phyloP scores from a whole-genome alignment of 345 rosid genomes.

The Populus alba region DNA sequence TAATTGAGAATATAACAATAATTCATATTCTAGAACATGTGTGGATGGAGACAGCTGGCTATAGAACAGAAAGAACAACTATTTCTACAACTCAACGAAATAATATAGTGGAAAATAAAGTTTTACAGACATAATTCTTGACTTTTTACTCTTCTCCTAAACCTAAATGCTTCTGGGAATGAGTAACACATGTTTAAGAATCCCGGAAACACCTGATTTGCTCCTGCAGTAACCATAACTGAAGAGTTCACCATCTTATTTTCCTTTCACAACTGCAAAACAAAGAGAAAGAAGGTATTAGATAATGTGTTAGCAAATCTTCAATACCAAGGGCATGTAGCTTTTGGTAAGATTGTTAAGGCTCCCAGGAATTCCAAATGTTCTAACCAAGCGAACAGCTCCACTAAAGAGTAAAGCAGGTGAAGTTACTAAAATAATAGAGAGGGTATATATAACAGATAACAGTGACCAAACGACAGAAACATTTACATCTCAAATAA shows the following conservation, averaged over 20 bases:
- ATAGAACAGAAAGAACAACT: constrained; percentile 4
- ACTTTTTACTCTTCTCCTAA: neutral
- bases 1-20: constrained; percentile 15
- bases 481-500: neutral
- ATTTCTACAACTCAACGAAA: neutral
- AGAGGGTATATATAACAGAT: neutral
- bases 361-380: neutral
- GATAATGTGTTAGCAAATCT: neutral
- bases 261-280: constrained; percentile 58
- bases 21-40: constrained; percentile 1
- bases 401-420: no score
- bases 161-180: neutral
- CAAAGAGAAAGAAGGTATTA: constrained; percentile 5
- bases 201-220: constrained; percentile 66
- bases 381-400: neutral
- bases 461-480: neutral
- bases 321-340: neutral
- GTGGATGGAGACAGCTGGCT: neutral
- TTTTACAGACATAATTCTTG: neutral
- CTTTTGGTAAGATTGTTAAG: neutral
- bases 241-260: constrained; percentile 70
- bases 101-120: neutral
- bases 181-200: constrained; percentile 4
- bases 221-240: constrained; percentile 97
- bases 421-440: neutral